These are phyloP conservation scores for Lotus japonicus DNA, from an alignment of 306 rosid species.

Conservation along the genomic window DNA sequence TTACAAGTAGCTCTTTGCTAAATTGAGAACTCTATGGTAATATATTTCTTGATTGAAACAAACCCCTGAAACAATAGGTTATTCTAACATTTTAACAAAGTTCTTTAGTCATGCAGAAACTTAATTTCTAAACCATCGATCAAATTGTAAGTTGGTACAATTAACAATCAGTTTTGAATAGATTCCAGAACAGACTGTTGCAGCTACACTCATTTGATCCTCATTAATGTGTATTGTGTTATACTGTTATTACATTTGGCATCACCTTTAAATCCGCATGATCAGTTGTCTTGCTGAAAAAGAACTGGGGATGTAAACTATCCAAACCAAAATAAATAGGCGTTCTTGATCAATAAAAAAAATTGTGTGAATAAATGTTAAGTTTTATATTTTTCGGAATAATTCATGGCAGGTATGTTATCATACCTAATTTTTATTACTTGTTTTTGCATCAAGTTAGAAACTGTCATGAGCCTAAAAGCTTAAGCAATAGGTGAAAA, in stretches of 20 bases:
- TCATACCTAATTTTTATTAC: not conserved
- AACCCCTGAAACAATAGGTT: not conserved
- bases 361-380: not conserved
- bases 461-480: not conserved
- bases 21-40: not conserved
- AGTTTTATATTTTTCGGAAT: not conserved
- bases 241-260: not conserved
- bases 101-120: not conserved
- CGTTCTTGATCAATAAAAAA: not conserved
- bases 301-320: not conserved
- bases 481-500: too few relatives aligned
- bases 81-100: not conserved
- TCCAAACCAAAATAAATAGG: not conserved
- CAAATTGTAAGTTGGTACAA: not conserved
- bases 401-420: not conserved
- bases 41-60: not conserved
- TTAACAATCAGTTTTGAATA: not conserved
- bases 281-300: not conserved
- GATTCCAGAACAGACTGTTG: not conserved
- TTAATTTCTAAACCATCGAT: not conserved
- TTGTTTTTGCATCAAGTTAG: conserved; percentile 10
- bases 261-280: not conserved
- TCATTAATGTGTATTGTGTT: not conserved
- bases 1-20: not conserved
- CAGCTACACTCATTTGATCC: not conserved